Conservation (phyloP, 2,329 filamentous ascomycete genomes). For the Beauveria varroae region DNA sequence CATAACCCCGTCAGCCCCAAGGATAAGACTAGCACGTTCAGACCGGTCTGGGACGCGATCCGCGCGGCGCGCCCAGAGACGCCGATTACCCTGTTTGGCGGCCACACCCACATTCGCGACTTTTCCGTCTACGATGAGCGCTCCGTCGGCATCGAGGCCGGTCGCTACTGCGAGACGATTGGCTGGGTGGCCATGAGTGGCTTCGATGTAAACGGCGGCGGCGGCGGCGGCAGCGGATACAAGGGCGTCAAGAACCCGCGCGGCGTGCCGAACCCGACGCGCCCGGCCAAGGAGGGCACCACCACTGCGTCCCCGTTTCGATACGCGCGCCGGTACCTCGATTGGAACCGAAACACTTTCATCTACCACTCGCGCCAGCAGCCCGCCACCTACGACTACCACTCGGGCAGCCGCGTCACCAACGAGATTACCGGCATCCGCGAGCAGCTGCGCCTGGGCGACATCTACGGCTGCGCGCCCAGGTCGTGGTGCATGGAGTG, state of each 20-base stretch:
- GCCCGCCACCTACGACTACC: conserved; percentile 41
- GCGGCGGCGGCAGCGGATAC: conserved; percentile 21
- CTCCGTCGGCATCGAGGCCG: conserved; percentile 54
- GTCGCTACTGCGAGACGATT: conserved; percentile 60
- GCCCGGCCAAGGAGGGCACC: conserved; percentile 30
- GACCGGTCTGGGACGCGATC: conserved; percentile 48
- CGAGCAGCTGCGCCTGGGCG: conserved; percentile 45
- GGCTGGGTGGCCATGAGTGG: conserved; percentile 60
- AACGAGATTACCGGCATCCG: conserved; percentile 43
- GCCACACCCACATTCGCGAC: conserved; percentile 58
- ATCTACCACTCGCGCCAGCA: conserved; percentile 52
- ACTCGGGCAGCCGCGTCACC: conserved; percentile 38
- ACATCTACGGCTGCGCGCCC: conserved; percentile 53
- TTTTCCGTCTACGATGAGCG: conserved; percentile 56
- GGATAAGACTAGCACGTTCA: conserved; percentile 35
- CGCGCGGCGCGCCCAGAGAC: conserved; percentile 46
- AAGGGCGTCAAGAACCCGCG: conserved; percentile 26
- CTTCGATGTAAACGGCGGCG: conserved; percentile 40
- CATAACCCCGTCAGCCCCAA: conserved; percentile 51
- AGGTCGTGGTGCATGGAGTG: conserved; percentile 51
- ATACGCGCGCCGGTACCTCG: conserved; percentile 56
- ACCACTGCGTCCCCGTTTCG: conserved; percentile 27
- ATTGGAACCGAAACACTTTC: conserved; percentile 62
- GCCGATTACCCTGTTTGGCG: conserved; percentile 59
- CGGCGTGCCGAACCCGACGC: conserved; percentile 31